A percentile compares a stretch with the other conserved stretches of the same genome.
These are phyloP conservation scores for Tetradesmus lagerheimii DNA, from an alignment of 139 green algal species.

Conservation along the genomic window DNA sequence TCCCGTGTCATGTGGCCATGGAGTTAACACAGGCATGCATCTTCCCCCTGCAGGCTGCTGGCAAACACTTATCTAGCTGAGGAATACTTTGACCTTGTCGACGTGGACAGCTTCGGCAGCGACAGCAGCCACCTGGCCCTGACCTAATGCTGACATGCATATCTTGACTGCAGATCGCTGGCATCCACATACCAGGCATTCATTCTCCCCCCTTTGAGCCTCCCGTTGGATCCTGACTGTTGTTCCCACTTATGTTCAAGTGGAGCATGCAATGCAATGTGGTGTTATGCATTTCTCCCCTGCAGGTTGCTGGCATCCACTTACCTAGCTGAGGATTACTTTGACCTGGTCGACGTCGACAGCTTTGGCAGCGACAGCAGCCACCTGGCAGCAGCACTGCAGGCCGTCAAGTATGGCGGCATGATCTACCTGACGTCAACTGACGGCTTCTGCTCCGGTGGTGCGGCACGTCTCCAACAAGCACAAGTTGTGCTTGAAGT, in stretches of 20 bases:
- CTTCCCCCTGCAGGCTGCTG: not conserved
- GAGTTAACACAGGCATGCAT: too few relatives aligned
- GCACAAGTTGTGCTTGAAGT: too few relatives aligned
- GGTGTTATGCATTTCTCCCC: too few relatives aligned
- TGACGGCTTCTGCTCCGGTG: slow-evolving; percentile 69
- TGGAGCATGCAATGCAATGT: too few relatives aligned
- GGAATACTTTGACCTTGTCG: not conserved
- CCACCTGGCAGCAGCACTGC: slow-evolving; percentile 54
- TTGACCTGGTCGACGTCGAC: slow-evolving; percentile 79
- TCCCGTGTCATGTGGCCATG: too few relatives aligned
- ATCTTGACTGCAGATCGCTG: slow-evolving; percentile 53
- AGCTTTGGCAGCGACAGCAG: slow-evolving; percentile 69
- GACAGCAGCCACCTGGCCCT: not conserved
- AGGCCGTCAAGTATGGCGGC: slow-evolving; percentile 59
- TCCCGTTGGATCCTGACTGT: too few relatives aligned
- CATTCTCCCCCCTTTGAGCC: too few relatives aligned
- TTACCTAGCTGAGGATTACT: slow-evolving; percentile 73
- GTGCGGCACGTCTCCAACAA: not conserved
- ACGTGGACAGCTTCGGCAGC: not conserved
- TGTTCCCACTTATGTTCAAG: too few relatives aligned
- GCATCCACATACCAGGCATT: slow-evolving; percentile 55
- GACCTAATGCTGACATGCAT: not conserved
- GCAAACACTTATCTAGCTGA: not conserved
- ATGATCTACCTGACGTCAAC: slow-evolving; percentile 83
- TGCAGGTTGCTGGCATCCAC: slow-evolving; percentile 58